Conservation (phyloP, 495 filamentous ascomycete species). For the Hyaloscypha hepaticicola region DNA sequence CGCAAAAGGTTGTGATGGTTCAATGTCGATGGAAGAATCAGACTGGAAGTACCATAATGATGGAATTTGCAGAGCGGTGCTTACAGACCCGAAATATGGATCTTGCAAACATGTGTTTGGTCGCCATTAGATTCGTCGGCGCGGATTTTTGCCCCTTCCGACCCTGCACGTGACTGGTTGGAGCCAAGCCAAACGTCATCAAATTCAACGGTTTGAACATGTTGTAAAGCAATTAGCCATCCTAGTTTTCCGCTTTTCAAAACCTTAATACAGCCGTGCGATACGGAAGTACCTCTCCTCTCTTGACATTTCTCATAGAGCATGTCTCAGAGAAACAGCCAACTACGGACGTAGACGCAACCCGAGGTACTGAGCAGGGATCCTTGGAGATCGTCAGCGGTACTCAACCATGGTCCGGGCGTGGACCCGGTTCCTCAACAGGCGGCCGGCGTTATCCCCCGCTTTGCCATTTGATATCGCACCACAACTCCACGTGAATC, state of each 20-base stretch:
- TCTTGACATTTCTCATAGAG: too few relatives aligned
- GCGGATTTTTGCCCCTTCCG: background rate
- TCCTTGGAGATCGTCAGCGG: background rate
- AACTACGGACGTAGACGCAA: background rate
- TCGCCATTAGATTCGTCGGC: conserved; percentile 11
- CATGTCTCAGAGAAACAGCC: too few relatives aligned
- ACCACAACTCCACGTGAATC: background rate
- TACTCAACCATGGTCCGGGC: conserved; percentile 1
- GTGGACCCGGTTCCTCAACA: background rate
- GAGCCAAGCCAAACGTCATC: background rate
- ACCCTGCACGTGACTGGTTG: background rate
- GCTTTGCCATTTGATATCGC: conserved; percentile 1
- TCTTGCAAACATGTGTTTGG: conserved; percentile 20
- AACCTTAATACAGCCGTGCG: too few relatives aligned
- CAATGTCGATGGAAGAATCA: conserved; percentile 8
- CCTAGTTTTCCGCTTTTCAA: too few relatives aligned
- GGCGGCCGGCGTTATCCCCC: conserved; percentile 2
- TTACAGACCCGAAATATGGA: conserved; percentile 12
- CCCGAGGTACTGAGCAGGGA: too few relatives aligned
- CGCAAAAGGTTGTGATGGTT: background rate
- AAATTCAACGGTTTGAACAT: background rate
- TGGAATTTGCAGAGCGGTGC: conserved; percentile 12
- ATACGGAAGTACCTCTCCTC: too few relatives aligned
- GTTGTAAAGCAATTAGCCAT: background rate
- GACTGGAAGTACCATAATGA: conserved; percentile 20